Conservation (phyloP, 345 rosid species). For the Syzygium jambos region DNA sequence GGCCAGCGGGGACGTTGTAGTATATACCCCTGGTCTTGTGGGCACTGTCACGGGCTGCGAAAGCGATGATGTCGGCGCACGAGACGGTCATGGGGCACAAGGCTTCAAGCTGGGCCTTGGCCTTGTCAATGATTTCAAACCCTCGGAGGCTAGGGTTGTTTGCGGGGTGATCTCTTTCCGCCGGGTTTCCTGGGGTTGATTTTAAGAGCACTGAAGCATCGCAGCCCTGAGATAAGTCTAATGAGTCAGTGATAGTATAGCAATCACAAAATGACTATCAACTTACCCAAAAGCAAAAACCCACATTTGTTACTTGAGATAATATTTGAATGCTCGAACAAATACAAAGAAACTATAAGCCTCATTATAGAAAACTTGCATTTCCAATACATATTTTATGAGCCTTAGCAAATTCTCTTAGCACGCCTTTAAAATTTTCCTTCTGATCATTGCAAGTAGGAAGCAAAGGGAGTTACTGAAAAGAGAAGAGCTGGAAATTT, state of each 20-base stretch:
- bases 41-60: slow-evolving; percentile 34
- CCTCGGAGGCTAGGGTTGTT: slow-evolving; percentile 35
- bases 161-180: slow-evolving; percentile 24
- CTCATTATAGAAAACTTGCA: background rate
- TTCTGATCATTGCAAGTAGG: background rate
- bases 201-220: slow-evolving; percentile 38
- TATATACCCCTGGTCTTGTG: slow-evolving; percentile 7
- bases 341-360: background rate
- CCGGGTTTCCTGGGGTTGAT: slow-evolving; percentile 8
- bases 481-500: background rate
- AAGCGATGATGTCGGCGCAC: slow-evolving; percentile 41
- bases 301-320: too few relatives aligned
- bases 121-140: slow-evolving; percentile 35
- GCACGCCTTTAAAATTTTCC: background rate
- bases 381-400: background rate
- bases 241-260: background rate
- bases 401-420: background rate
- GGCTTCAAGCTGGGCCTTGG: slow-evolving; percentile 26
- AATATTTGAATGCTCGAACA: too few relatives aligned
- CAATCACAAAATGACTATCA: background rate
- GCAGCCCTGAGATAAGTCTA: slow-evolving; percentile 21
- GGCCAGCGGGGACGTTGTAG: slow-evolving; percentile 29
- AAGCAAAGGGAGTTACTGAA: background rate
- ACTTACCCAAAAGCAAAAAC: background rate
- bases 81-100: slow-evolving; percentile 27